Base-by-base conservation (phyloP, 2,329 filamentous ascomycete genomes). In the Phaeosphaeria sp. region DNA sequence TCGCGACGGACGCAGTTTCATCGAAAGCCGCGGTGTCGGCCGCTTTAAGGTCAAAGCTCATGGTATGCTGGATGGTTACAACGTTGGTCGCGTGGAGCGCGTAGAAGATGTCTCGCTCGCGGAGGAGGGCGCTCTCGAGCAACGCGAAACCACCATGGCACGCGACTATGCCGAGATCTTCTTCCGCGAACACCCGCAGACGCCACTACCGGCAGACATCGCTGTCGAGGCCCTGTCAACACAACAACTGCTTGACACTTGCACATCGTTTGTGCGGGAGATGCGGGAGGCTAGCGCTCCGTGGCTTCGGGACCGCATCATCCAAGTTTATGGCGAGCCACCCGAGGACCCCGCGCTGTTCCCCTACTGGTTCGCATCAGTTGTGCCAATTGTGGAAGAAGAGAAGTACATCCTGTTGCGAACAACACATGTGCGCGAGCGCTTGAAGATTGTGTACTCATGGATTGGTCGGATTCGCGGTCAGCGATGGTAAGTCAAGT, bases 281-380 rank as follows among this genome's bases (percentile, higher is more conserved):
- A 93, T 92, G 86, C 85, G 87, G 53, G 82, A 83, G 5, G 81
- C 87, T 52, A 91, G 89, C 56, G 90, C 89, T 0, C 84, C 86
- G 0, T 96, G 92, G 92, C 80, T 96, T 25, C 86, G 91, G 54
- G 84, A 88, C 42, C 86, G 89, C 8, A 88, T 93, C 33, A 80
- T 93, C 27, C 80, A 86, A 30, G 87, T 91, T 6, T 95, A 94
- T 64, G 93, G 93, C 13, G 86, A 90, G 56, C 89, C 89, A 20
- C 93, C 92, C 0, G 81, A 86, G 17, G 91, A 96, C 68, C 88
- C 92, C 0, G 88, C 88, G 2, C 75, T 87, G 1, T 95, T 97
- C 65, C 91, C 93, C 0, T 97, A 93, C 84, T 97, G 93, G 93
- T 90, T 97, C 65, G 93, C 91, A 9, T 91, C 87, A 69, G 88